phyloP scores from a whole-genome alignment of 1,284 basidiomycete genomes.

The Porphyrellus sp. region DNA sequence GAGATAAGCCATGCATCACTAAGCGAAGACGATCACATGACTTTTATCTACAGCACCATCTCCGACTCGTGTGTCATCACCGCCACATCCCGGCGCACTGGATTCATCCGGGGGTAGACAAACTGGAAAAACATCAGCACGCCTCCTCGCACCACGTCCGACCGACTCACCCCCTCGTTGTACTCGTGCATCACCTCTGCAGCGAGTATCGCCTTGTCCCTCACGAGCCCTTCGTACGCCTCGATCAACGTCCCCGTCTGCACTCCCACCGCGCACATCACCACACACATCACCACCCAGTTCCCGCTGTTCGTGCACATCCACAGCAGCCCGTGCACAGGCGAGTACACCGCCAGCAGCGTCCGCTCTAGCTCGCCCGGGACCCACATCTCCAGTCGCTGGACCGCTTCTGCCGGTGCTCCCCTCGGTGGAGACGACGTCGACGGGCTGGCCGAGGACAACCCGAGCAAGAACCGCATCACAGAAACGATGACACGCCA shows the following conservation, averaged over 20 bases:
- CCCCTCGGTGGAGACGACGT: conserved; percentile 43
- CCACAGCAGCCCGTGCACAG: conserved; percentile 71
- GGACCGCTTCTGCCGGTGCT: conserved; percentile 45
- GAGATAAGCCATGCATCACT: conserved; percentile 19
- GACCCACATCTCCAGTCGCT: conserved; percentile 75
- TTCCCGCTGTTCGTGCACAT: conserved; percentile 64
- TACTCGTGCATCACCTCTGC: conserved; percentile 86
- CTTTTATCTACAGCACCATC: conserved; percentile 46
- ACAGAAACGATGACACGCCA: conserved; percentile 53
- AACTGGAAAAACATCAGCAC: conserved; percentile 50
- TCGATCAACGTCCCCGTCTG: conserved; percentile 48
- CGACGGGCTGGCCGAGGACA: conserved; percentile 48
- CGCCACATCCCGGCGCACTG: conserved; percentile 68
- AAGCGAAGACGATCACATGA: conserved; percentile 18
- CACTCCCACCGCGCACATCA: conserved; percentile 61
- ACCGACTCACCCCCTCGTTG: conserved; percentile 60
- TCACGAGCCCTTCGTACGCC: conserved; percentile 59
- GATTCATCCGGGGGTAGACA: conserved; percentile 76
- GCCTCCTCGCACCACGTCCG: neutral
- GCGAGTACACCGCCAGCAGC: conserved; percentile 75
- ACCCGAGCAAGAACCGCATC: conserved; percentile 66
- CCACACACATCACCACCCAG: conserved; percentile 64
- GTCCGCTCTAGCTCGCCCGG: conserved; percentile 69
- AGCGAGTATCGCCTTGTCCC: conserved; percentile 73
- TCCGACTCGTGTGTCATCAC: conserved; percentile 86